Evolutionary conservation across 2,329 filamentous ascomycete species (phyloP).

Genomic region (Claviceps sorghi): DNA sequence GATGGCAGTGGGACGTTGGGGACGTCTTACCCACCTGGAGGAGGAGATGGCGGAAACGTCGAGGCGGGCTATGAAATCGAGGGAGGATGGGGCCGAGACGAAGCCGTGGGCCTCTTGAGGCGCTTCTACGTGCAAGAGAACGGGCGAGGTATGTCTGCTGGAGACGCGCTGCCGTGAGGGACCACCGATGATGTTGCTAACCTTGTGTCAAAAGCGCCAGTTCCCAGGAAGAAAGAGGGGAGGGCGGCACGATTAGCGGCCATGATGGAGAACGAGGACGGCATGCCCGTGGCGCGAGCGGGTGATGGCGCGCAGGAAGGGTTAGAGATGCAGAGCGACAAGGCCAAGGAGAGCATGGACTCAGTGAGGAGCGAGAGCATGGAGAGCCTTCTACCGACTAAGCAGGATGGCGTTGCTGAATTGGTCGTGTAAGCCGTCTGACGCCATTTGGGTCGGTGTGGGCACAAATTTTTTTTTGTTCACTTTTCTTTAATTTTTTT

Average conservation of each 20-base stretch:
- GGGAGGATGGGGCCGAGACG: conserved; percentile 77
- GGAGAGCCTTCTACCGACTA: neutral
- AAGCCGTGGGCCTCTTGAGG: conserved; percentile 81
- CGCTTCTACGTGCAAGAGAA: conserved; percentile 98
- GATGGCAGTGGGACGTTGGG: conserved; percentile 23
- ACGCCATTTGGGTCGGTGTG: neutral
- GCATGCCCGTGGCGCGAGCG: neutral
- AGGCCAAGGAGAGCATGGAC: neutral
- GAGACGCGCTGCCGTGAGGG: neutral
- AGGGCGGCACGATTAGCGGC: conserved; percentile 38
- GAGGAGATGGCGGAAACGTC: conserved; percentile 50
- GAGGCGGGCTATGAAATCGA: conserved; percentile 70
- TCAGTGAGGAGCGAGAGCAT: neutral
- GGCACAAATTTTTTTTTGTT: no score
- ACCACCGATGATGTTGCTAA: conserved; percentile 7
- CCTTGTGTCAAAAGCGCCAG: conserved; percentile 23
- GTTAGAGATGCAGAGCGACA: neutral
- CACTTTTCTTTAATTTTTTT: no score
- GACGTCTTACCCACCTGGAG: conserved; percentile 22
- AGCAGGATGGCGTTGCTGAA: neutral
- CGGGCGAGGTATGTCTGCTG: conserved; percentile 52
- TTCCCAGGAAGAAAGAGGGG: conserved; percentile 40
- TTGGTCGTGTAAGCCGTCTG: neutral
- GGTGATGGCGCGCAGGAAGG: neutral
- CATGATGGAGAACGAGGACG: conserved; percentile 31